Evolutionary conservation across 2,329 filamentous ascomycete species (phyloP), one percentile per base, ranked within the genome.

Genomic region (Podosphaera leucotricha): DNA sequence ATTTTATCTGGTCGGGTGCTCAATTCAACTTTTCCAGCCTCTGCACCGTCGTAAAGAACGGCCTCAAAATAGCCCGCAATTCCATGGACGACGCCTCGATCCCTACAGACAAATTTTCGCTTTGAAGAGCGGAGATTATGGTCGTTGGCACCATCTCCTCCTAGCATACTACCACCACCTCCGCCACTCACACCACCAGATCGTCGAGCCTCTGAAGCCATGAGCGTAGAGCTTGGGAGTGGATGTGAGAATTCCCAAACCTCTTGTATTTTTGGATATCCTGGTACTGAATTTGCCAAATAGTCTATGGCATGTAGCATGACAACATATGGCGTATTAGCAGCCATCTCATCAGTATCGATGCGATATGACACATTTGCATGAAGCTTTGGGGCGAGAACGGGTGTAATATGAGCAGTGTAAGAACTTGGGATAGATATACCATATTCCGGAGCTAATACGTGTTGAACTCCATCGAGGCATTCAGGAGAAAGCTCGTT

Each of bases 401-500:
- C 83, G 1, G 92, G 90, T n/a, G 81, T 86, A 47, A 94, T 64
- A 59, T 94, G 85, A 2, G 90, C 87, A 1, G 85, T 92, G 64
- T 98, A 98, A 24, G 81, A 90, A 50, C 77, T 72, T 1, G 90
- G 90, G 50, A 98, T 95, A 1, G 84, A 94, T 53, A 98, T 87
- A 30, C 90, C 92, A 54, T 87, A 73, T 0, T 70, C 68, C 0
- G 79, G 66, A 10, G 72, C 66, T n/a, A 98, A 65, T 38, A 95
- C 80, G 55, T 87, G 79, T 57, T 94, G 87, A 42, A 95, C 86
- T 38, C 90, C 90, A 58, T 98, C 90, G 10, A 98, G 69, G 55
- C 90, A 98, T 63, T 98, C 90, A 0, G 90, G 90, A 0, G 84
- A 93, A 8, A 98, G 72, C 61, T 98, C 90, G 56, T 98, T 98